phyloP scores from a whole-genome alignment of 1,284 basidiomycete genomes.

The Ustilago cynodontis region DNA sequence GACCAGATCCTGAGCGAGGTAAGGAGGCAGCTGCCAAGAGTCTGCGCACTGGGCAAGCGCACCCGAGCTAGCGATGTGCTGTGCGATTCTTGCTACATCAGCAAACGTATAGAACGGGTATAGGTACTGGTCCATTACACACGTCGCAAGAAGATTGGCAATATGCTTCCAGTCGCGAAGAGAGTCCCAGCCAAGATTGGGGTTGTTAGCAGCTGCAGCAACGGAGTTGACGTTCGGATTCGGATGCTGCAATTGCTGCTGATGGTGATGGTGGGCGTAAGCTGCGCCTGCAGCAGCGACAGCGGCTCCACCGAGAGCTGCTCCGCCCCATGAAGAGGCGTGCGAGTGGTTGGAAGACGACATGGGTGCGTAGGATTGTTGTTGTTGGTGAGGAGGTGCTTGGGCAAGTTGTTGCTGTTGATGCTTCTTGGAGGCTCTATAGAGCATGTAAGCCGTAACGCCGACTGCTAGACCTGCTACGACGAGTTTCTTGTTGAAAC shows the following conservation, averaged over 20 bases:
- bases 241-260: constrained; percentile 26
- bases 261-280: constrained; percentile 38
- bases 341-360: constrained; percentile 24
- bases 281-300: constrained; percentile 49
- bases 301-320: constrained; percentile 42
- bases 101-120: constrained; percentile 61
- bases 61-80: constrained; percentile 53
- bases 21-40: constrained; percentile 62
- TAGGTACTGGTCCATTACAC: constrained; percentile 61
- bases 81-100: constrained; percentile 48
- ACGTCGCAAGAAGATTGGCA: constrained; percentile 55
- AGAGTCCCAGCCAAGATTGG: constrained; percentile 44
- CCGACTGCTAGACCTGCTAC: constrained; percentile 61
- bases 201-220: constrained; percentile 22
- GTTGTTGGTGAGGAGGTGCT: neutral
- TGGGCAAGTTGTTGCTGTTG: constrained; percentile 23
- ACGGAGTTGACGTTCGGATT: constrained; percentile 2
- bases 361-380: constrained; percentile 12
- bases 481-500: constrained; percentile 62
- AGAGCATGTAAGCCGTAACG: constrained; percentile 56
- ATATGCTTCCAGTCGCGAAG: constrained; percentile 56
- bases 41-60: constrained; percentile 50
- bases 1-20: constrained; percentile 59
- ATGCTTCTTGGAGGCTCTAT: constrained; percentile 57
- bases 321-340: constrained; percentile 28